phyloP scores from a whole-genome alignment of 2,329 filamentous ascomycete genomes.

The Thielaviopsis musarum region DNA sequence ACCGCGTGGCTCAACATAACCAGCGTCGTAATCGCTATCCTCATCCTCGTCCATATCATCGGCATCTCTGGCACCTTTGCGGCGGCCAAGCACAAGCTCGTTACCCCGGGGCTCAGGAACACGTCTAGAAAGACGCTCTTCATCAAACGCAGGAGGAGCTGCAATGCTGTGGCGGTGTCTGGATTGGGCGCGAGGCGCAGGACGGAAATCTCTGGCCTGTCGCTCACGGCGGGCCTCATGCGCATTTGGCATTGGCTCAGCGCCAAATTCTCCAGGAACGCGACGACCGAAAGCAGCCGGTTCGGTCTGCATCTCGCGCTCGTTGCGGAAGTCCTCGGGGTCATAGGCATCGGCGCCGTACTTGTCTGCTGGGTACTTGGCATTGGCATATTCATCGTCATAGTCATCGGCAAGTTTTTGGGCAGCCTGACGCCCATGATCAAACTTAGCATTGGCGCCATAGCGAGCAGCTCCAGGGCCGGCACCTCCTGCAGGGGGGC shows the following conservation, averaged over 20 bases:
- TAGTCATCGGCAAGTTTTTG: neutral
- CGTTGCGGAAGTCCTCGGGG: conserved; percentile 4
- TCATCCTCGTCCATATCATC: conserved; percentile 10
- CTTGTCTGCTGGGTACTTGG: neutral
- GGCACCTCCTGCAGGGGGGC: neutral
- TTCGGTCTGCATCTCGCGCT: neutral
- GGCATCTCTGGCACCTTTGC: neutral
- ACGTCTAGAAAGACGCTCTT: neutral
- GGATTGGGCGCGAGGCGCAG: conserved; percentile 4
- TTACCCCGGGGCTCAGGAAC: conserved; percentile 2
- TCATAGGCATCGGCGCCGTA: neutral
- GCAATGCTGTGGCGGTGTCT: conserved; percentile 2
- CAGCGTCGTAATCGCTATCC: conserved; percentile 1
- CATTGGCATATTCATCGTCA: neutral
- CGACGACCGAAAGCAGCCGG: conserved; percentile 1
- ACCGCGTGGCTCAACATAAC: neutral
- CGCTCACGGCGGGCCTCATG: neutral
- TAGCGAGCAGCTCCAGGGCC: conserved; percentile 1
- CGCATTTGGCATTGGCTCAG: neutral
- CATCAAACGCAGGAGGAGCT: conserved; percentile 1
- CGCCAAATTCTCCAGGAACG: neutral
- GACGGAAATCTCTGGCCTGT: neutral
- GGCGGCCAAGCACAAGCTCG: conserved; percentile 7
- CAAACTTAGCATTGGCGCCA: conserved; percentile 4
- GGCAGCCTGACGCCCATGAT: conserved; percentile 1